Conservation (phyloP, 225 moss, liverwort and hornwort genomes). For the Ulota crispa region DNA sequence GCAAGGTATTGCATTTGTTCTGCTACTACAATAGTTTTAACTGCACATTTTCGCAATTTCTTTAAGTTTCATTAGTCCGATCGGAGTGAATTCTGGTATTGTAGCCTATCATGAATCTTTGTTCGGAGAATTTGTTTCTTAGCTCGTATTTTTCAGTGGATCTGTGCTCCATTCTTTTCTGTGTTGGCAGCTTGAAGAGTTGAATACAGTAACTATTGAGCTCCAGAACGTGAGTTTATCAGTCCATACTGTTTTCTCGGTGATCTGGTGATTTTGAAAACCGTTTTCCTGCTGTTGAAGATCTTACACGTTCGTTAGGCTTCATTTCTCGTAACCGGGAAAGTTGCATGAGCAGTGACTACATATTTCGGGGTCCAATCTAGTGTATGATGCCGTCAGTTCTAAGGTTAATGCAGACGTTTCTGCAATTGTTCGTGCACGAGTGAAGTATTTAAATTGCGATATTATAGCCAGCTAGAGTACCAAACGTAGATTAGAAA, state of each 20-base stretch:
- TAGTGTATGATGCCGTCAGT: background rate
- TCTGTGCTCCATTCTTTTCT: background rate
- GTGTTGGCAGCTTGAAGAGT: background rate
- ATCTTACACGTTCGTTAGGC: background rate
- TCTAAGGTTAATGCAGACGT: background rate
- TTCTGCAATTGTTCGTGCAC: background rate
- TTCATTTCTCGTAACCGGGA: background rate
- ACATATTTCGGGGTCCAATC: background rate
- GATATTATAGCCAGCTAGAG: background rate
- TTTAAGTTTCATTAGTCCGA: background rate
- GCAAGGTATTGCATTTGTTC: background rate
- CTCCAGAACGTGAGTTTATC: background rate
- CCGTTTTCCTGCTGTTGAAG: background rate
- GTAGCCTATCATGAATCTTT: background rate
- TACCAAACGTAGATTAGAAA: background rate
- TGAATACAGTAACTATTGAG: background rate
- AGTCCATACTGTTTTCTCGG: background rate
- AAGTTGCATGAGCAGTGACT: background rate
- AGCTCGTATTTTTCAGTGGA: constrained; percentile 3
- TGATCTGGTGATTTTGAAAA: background rate
- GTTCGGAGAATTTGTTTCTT: no score
- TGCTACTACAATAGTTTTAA: background rate
- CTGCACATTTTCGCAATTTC: background rate
- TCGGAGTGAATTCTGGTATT: background rate
- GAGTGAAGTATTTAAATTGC: background rate